Evolutionary conservation across 2,329 filamentous ascomycete species (phyloP).

Genomic region (Paecilomyces formosus): DNA sequence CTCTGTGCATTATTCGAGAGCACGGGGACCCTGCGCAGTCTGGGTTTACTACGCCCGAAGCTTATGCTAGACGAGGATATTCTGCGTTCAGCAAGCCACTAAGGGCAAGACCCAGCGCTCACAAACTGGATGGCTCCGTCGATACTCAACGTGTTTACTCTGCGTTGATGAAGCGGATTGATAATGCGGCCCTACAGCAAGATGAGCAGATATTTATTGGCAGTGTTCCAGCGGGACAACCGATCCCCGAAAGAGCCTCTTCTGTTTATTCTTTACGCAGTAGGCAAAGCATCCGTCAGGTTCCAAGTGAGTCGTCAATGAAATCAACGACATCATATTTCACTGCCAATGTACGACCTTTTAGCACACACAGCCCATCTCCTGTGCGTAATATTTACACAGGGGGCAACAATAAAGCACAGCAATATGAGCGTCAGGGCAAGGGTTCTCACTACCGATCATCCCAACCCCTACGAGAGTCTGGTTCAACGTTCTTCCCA

Average conservation of each 20-base stretch:
- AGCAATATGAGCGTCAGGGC: slow-evolving; percentile 10
- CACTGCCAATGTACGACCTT: slow-evolving; percentile 14
- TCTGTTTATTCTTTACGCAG: slow-evolving; percentile 17
- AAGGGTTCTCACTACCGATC: not conserved
- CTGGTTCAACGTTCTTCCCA: slow-evolving; percentile 14
- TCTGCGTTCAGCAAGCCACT: slow-evolving; percentile 20
- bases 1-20: slow-evolving; percentile 39
- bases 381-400: slow-evolving; percentile 1
- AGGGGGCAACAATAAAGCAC: slow-evolving; percentile 14
- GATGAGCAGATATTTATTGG: slow-evolving; percentile 20
- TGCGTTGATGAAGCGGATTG: slow-evolving; percentile 36
- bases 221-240: slow-evolving; percentile 22
- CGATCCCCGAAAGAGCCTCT: slow-evolving; percentile 19
- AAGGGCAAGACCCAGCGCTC: slow-evolving; percentile 5
- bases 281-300: slow-evolving; percentile 20
- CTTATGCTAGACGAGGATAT: slow-evolving; percentile 17
- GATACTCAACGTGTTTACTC: slow-evolving; percentile 36
- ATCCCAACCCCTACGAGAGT: slow-evolving; percentile 3
- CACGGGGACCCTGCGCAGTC: slow-evolving; percentile 23
- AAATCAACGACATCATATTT: slow-evolving; percentile 22
- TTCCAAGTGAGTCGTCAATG: slow-evolving; percentile 24
- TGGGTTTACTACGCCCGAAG: slow-evolving; percentile 12
- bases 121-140: slow-evolving; percentile 15
- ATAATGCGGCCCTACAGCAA: slow-evolving; percentile 11
- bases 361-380: slow-evolving; percentile 3